Evolutionary conservation across 73 alveolate species (phyloP).

Genomic region (Paramecium sonneborni): DNA sequence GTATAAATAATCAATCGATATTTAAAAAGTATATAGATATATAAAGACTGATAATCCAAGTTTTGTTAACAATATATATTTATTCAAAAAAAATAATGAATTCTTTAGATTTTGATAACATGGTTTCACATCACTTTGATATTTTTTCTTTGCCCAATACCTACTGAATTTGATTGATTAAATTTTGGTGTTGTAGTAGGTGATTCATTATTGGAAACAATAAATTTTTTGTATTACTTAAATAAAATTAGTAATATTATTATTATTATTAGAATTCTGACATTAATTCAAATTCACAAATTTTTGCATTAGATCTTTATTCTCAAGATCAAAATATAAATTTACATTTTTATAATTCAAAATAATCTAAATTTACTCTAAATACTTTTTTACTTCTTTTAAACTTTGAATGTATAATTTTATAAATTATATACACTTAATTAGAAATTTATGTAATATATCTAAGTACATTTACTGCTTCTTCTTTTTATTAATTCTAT

Average conservation of each 20-base stretch:
- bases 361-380: too few species aligned
- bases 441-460: too few species aligned
- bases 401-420: too few species aligned
- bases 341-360: too few species aligned
- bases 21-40: not conserved
- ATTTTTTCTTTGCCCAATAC: not conserved
- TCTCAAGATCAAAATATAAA: too few species aligned
- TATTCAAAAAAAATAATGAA: not conserved
- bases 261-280: too few species aligned
- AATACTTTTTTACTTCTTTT: too few species aligned
- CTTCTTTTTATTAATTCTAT: too few species aligned
- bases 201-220: not conserved
- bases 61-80: not conserved
- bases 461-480: too few species aligned
- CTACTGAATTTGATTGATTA: not conserved
- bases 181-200: slow-evolving; percentile 21
- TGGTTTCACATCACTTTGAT: not conserved
- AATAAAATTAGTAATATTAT: not conserved
- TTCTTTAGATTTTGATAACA: not conserved
- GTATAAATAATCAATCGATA: not conserved
- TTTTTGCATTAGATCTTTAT: too few species aligned
- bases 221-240: not conserved
- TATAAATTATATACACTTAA: too few species aligned
- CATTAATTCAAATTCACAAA: too few species aligned
- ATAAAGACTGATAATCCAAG: not conserved